Evolutionary conservation across 371 early-diverging fungal species (phyloP), one percentile per base, ranked within the genome.

Genomic region (Mucor racemosus): DNA sequence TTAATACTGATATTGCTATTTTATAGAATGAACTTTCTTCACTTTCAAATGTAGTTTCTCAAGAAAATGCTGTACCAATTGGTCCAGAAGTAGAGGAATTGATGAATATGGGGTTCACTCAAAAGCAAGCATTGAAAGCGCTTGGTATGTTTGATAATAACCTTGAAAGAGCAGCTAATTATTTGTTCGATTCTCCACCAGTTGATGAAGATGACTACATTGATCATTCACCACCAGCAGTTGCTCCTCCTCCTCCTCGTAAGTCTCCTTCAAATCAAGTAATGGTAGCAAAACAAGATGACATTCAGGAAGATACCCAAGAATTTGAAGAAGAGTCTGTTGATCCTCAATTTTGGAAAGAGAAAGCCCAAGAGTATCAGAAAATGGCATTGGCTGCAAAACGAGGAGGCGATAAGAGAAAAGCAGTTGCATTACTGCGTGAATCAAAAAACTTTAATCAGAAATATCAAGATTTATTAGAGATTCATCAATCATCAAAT

Each of bases 381-480:
- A 69, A 73, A 53, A 34, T 69, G 41, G 83, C 83, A 15, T 53
- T 82, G n/a, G 62, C 67, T 19, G 83, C 80, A 1, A 82, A 82
- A 54, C 75, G 63, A 10, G 64, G 67, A n/a, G 83, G 83, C 1
- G 79, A 82, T 60, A 82, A 78, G 48, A 75, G 74, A 31, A 71
- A 67, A 50, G 80, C 83, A 0, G 65, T 82, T 14, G 71, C 73
- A 9, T 61, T 76, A 7, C 58, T 82, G 14, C 68, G 83, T 10
- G 71, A 80, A 53, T 80, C 80, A 34, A 82, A 80, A 64, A 54
- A 14, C 14, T 73, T 67, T 46, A 48, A 62, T 34, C 71, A 73
- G 48, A 72, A 69, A 34, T 71, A 73, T 26, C 58, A 67, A 33
- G 77, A 74, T 21, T 19, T 64, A 3, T 15, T 56, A 1, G 58